These are phyloP conservation scores for Venturia pyrina DNA, from an alignment of 2,329 filamentous ascomycete genomes.

Conservation along the genomic window DNA sequence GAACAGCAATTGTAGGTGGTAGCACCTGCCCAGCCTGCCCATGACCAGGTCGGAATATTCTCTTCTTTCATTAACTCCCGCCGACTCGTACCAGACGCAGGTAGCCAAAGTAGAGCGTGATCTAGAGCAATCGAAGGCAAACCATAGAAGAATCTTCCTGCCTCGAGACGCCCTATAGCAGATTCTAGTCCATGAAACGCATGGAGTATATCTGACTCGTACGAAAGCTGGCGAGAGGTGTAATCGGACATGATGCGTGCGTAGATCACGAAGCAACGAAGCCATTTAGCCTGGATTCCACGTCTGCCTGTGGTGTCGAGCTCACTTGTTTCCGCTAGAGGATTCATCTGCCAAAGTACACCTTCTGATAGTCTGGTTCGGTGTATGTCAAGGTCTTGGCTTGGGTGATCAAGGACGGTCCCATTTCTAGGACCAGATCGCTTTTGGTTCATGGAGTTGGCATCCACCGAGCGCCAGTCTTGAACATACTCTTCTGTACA, in stretches of 20 bases:
- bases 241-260: neutral
- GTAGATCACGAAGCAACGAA: neutral
- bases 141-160: neutral
- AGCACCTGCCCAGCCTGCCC: neutral
- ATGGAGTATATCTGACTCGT: neutral
- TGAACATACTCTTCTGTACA: neutral
- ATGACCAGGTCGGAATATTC: neutral
- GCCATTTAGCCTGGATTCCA: neutral
- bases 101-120: neutral
- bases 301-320: neutral
- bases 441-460: neutral
- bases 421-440: too few relatives aligned
- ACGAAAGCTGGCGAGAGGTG: neutral
- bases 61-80: neutral
- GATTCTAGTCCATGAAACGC: neutral
- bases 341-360: neutral
- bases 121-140: neutral
- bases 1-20: neutral
- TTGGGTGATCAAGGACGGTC: too few relatives aligned
- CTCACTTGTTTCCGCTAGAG: neutral
- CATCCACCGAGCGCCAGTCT: neutral
- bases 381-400: neutral
- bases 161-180: neutral
- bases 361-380: neutral
- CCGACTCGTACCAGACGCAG: neutral